Conservation (phyloP, 305 asterid genomes). For the Striga hermonthica region DNA sequence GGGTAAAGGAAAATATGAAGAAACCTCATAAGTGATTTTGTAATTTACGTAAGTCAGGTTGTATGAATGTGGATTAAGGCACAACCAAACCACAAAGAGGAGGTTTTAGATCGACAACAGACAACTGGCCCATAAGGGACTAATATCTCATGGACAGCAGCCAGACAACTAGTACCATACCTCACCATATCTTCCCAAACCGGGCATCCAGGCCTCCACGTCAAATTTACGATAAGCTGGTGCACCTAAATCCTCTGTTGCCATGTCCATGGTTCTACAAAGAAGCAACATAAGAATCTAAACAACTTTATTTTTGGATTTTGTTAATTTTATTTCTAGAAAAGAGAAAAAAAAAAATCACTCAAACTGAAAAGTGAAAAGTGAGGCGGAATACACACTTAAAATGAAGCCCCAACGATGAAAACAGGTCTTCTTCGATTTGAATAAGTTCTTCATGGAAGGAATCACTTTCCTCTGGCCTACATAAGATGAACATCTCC, state of each 20-base stretch:
- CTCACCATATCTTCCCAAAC: constrained; percentile 93
- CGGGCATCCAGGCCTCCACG: constrained; percentile 99
- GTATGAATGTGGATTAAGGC: neutral
- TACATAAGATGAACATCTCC: constrained; percentile 91
- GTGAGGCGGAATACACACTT: constrained; percentile 43
- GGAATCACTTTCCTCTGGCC: constrained; percentile 75
- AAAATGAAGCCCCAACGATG: constrained; percentile 87
- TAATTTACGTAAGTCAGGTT: neutral
- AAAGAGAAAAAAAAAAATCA: no score
- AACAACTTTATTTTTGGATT: no score
- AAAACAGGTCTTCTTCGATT: constrained; percentile 78
- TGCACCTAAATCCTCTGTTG: constrained; percentile 92
- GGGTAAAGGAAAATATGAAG: neutral
- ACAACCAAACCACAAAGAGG: neutral
- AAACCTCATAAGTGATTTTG: neutral
- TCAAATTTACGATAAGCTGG: constrained; percentile 97
- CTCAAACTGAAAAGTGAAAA: neutral
- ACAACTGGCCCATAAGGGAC: neutral
- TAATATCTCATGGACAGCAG: neutral
- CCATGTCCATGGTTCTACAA: constrained; percentile 85
- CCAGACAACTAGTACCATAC: constrained; percentile 32
- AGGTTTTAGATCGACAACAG: neutral
- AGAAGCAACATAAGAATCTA: neutral
- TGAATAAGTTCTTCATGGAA: constrained; percentile 72
- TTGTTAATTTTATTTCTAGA: no score